These are phyloP conservation scores for Saposhnikovia divaricata DNA, from an alignment of 129 eudicot genomes.

Conservation along the genomic window DNA sequence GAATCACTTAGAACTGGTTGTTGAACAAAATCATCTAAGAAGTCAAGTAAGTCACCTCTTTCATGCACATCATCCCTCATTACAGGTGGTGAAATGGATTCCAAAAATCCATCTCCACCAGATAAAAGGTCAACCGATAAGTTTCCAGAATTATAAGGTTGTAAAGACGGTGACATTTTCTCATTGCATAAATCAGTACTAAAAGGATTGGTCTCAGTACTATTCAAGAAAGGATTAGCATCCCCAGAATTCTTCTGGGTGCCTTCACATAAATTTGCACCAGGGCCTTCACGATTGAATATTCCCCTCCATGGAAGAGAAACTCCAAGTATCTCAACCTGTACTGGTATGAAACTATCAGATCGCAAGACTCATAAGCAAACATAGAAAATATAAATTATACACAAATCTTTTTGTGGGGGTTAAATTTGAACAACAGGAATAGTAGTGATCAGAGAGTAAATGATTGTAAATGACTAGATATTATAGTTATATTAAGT, in stretches of 20 bases:
- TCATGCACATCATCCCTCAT: constrained; percentile 37
- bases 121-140: constrained; percentile 71
- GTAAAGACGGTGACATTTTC: constrained; percentile 21
- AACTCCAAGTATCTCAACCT: constrained; percentile 94
- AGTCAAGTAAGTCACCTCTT: constrained; percentile 57
- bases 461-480: background rate
- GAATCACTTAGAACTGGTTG: constrained; percentile 21
- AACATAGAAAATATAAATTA: background rate
- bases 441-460: background rate
- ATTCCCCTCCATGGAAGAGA: constrained; percentile 82
- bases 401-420: background rate
- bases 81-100: constrained; percentile 51
- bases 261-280: constrained; percentile 41
- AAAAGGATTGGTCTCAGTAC: constrained; percentile 36
- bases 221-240: constrained; percentile 31
- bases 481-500: background rate
- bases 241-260: constrained; percentile 19
- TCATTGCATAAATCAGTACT: constrained; percentile 25
- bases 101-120: constrained; percentile 46
- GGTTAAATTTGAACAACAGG: background rate
- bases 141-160: constrained; percentile 35
- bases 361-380: background rate
- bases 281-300: constrained; percentile 48
- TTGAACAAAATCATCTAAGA: constrained; percentile 40
- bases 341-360: background rate